Percentiles rank a stretch among this genome's conserved stretches.
These are phyloP conservation scores for Epichloe bromicola DNA, from an alignment of 2,329 filamentous ascomycete genomes.

Conservation along the genomic window DNA sequence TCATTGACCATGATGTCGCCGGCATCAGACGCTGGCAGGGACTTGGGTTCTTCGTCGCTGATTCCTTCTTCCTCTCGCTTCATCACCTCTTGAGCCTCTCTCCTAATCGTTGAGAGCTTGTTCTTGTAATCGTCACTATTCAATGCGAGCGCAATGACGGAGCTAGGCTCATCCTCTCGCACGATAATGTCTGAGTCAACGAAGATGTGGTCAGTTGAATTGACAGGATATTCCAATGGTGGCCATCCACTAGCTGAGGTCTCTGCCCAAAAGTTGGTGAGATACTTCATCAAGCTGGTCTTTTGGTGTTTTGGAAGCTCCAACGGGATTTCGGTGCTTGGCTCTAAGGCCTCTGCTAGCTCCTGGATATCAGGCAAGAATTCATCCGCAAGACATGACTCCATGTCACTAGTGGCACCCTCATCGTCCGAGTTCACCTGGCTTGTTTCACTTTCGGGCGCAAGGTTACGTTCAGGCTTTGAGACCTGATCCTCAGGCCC, in stretches of 20 bases:
- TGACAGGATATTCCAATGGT: conserved; percentile 82
- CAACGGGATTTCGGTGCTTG: conserved; percentile 45
- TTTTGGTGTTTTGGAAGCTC: conserved; percentile 89
- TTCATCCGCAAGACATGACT: conserved; percentile 56
- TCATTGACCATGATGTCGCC: conserved; percentile 39
- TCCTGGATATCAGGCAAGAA: conserved; percentile 50
- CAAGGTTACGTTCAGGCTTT: conserved; percentile 18
- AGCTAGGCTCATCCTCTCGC: conserved; percentile 92
- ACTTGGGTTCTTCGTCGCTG: conserved; percentile 16
- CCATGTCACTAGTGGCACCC: conserved; percentile 55
- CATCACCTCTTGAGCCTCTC: conserved; percentile 30
- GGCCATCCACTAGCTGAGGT: conserved; percentile 92
- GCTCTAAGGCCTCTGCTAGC: conserved; percentile 48
- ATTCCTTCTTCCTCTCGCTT: conserved; percentile 23
- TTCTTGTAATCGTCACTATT: conserved; percentile 76
- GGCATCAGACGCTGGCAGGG: conserved; percentile 21
- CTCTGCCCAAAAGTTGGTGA: conserved; percentile 98
- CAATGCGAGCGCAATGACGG: conserved; percentile 84
- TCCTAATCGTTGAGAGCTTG: conserved; percentile 59
- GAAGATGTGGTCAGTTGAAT: conserved; percentile 83
- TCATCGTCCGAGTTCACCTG: conserved; percentile 58
- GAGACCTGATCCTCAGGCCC: conserved; percentile 12
- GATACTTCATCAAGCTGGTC: conserved; percentile 83
- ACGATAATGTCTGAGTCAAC: conserved; percentile 95
- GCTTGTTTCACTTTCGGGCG: conserved; percentile 17